Conservation (phyloP, 352 stramenopile genomes). For the Hyaloperonospora arabidopsidis region DNA sequence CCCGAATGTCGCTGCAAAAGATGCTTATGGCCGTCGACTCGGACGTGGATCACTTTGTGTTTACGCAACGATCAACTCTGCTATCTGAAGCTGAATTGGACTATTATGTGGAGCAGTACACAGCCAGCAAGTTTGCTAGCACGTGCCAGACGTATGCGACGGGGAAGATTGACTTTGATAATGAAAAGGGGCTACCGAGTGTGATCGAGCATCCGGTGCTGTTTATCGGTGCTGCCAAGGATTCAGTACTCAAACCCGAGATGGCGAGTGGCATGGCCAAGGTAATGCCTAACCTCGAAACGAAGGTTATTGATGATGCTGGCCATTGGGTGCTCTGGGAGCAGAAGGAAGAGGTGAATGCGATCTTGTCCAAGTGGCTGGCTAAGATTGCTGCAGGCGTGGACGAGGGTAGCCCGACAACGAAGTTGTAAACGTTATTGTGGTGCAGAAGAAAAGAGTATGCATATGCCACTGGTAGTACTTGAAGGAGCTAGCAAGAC, state of each 20-base stretch:
- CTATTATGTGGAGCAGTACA: slow-evolving; percentile 42
- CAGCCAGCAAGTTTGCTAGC: slow-evolving; percentile 29
- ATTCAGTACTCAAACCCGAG: slow-evolving; percentile 40
- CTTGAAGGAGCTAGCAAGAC: too few relatives aligned
- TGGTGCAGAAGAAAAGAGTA: too few relatives aligned
- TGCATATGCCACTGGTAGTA: too few relatives aligned
- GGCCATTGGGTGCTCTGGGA: slow-evolving; percentile 44
- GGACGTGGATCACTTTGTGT: slow-evolving; percentile 24
- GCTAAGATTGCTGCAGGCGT: slow-evolving; percentile 13
- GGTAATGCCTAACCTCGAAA: slow-evolving; percentile 34
- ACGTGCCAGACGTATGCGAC: slow-evolving; percentile 36
- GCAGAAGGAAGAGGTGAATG: slow-evolving; percentile 37
- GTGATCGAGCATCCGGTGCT: slow-evolving; percentile 35
- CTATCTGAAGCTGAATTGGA: slow-evolving; percentile 39
- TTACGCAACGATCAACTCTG: slow-evolving; percentile 31
- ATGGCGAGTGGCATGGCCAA: slow-evolving; percentile 36
- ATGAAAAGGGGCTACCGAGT: slow-evolving; percentile 20
- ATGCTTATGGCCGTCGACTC: slow-evolving; percentile 25
- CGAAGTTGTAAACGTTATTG: too few relatives aligned
- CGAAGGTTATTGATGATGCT: slow-evolving; percentile 24
- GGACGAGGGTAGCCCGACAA: too few relatives aligned
- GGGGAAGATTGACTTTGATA: slow-evolving; percentile 37
- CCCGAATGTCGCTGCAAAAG: slow-evolving; percentile 21
- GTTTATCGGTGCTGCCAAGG: slow-evolving; percentile 37
- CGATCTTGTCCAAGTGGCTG: slow-evolving; percentile 28